phyloP scores from a whole-genome alignment of 352 stramenopile genomes.

The Pythium sp. region DNA sequence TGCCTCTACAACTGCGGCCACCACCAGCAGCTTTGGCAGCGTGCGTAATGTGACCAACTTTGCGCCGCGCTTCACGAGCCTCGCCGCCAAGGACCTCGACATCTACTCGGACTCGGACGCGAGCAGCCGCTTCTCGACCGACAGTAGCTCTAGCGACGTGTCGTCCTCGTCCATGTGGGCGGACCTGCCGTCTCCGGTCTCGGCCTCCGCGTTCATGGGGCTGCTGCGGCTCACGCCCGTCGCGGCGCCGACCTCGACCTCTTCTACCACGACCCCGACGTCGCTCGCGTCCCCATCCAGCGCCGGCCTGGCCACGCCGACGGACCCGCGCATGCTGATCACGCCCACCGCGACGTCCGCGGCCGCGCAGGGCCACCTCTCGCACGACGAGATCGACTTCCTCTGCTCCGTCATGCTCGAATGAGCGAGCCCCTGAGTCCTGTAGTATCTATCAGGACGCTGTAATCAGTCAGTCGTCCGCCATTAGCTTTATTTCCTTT shows the following conservation, averaged over 20 bases:
- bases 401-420: conserved; percentile 81
- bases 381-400: conserved; percentile 85
- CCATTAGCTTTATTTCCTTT: neutral
- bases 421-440: conserved; percentile 20
- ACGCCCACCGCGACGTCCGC: conserved; percentile 7
- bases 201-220: conserved; percentile 15
- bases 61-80: conserved; percentile 21
- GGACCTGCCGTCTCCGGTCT: conserved; percentile 35
- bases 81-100: conserved; percentile 38
- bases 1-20: neutral
- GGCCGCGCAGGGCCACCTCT: conserved; percentile 42
- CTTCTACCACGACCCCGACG: conserved; percentile 4
- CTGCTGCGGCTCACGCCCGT: conserved; percentile 13
- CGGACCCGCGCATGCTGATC: conserved; percentile 9
- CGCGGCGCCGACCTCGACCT: conserved; percentile 11
- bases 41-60: conserved; percentile 18
- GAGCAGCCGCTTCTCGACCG: conserved; percentile 47
- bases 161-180: conserved; percentile 60
- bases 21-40: neutral
- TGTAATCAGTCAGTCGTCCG: neutral
- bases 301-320: conserved; percentile 5
- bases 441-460: conserved; percentile 10
- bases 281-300: conserved; percentile 18
- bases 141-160: conserved; percentile 45
- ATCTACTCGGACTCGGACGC: conserved; percentile 77